Base-by-base conservation (phyloP, 306 rosid genomes). In the Dalbergia cochinchinensis region DNA sequence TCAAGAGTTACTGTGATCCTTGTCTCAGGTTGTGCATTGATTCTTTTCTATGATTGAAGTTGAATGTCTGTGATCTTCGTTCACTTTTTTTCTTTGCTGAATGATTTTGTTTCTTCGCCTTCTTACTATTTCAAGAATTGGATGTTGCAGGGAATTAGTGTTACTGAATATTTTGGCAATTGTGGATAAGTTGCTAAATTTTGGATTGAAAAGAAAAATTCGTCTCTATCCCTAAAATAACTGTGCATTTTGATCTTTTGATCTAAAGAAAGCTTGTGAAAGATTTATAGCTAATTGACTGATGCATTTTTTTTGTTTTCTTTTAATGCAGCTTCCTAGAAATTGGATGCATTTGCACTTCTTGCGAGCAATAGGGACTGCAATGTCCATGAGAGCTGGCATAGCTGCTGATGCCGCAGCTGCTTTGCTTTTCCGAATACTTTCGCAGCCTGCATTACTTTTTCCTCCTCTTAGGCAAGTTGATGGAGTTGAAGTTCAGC, bases 321-420 rank as follows among this genome's bases (percentile, higher is more conserved):
- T 68, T 54, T 73, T 65, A 18, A 78, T 85, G 79, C 84, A 94
- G 99, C 99, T 94, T 87, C 99, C 99, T 53, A 87, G 97, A 82
- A 94, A 92, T 88, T 94, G 99, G 99, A 88, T 94, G 97, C 99
- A 94, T 83, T 85, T 94, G 83, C 99, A 94, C 89, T 94, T 94
- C 90, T 85, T 94, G 87, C 99, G 97, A 31, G 99, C 99, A 79
- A 94, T 94, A 71, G 99, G 99, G 85, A 94, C 92, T 69, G 99
- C 99, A 72, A 94, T 94, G 97, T 92, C 99, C 77, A 94, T 94
- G 99, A 86, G 99, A 84, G 97, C 90, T 57, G 97, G 97, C 35
- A 91, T 94, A 85, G 97, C 97, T 19, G 97, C 99, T 69, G 99
- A 94, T 88, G 97, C 99, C 47, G 99, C 99, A 53, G 99, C 99